Conservation (phyloP, 2,329 filamentous ascomycete genomes). For the Stemphylium lycopersici region DNA sequence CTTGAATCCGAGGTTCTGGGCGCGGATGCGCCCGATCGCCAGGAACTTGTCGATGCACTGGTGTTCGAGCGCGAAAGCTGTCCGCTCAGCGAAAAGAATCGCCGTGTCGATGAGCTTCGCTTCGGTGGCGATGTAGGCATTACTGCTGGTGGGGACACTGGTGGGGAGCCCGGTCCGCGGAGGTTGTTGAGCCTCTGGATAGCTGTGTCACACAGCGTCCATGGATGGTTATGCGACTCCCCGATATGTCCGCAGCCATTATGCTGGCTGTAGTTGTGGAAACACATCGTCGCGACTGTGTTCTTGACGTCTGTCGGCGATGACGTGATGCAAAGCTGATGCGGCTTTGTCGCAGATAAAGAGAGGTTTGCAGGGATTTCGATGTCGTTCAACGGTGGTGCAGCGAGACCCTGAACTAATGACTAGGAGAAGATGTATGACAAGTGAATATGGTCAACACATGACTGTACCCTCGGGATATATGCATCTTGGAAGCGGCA, state of each 20-base stretch:
- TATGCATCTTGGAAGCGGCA: not conserved
- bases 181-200: slow-evolving; percentile 27
- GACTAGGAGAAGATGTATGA: not conserved
- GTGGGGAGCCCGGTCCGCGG: slow-evolving; percentile 39
- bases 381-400: slow-evolving; percentile 3
- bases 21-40: slow-evolving; percentile 13
- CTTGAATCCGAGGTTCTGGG: slow-evolving; percentile 22
- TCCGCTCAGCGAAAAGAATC: slow-evolving; percentile 33
- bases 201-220: slow-evolving; percentile 38
- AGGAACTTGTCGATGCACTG: slow-evolving; percentile 23
- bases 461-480: slow-evolving; percentile 1
- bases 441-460: slow-evolving; percentile 3
- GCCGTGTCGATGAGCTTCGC: slow-evolving; percentile 28
- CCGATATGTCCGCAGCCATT: slow-evolving; percentile 45
- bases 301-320: not conserved
- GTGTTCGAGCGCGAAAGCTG: slow-evolving; percentile 34
- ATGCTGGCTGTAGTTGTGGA: slow-evolving; percentile 43
- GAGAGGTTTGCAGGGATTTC: slow-evolving; percentile 9
- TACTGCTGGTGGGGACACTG: slow-evolving; percentile 23
- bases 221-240: slow-evolving; percentile 31
- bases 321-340: slow-evolving; percentile 12
- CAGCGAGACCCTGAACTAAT: slow-evolving; percentile 9
- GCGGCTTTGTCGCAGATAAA: not conserved
- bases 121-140: slow-evolving; percentile 23
- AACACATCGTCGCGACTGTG: slow-evolving; percentile 29